Base-by-base conservation (phyloP, 108 stramenopile genomes). In the Pseudonitzschia delicatissima region DNA sequence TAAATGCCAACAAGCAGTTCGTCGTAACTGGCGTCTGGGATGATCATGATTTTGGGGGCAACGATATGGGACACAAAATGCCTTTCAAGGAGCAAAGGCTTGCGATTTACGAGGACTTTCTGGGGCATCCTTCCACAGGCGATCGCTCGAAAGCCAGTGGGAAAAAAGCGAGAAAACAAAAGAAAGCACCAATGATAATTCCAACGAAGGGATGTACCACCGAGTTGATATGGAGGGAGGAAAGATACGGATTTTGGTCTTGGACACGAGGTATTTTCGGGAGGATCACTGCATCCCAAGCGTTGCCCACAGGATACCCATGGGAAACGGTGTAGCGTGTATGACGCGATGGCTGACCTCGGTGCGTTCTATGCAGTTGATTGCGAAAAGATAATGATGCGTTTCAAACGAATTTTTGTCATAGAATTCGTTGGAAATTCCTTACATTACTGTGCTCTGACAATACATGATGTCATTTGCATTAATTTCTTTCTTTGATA, bases 1-100 rank as follows among this genome's bases (percentile, higher is more conserved):
- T 2, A 3, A 21, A 48, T 2, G n/a, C 13, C 20, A 23, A 23
- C 2, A 21, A 7, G 20, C 13, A 23, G 20, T 23, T 23, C 7
- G n/a, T 61, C 26, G 39, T 61, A 1, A n/a, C 37, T 64, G 92
- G 91, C 8, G 82, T 74, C 0, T 93, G 82, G 84, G 96, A 96
- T 66, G 96, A 96, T 81, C 96, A 96, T 68, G 96, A 96, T 52
- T 96, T 89, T 64, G 96, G 96, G 27, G 90, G 76, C 2, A 96
- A 96, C 73, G 93, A 96, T 77, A 76, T 76, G 42, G 96, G 93
- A 2, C 61, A 55, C 13, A 69, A 84, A 21, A 71, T 92, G 67
- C 73, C 68, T 2, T 57, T 84, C 6, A 82, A 78, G 42, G 50
- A 66, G 23, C 78, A 69, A 27, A 71, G 91, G 25, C 76, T 74